phyloP scores from a whole-genome alignment of 2,329 filamentous ascomycete genomes.

The Alternaria longipes region DNA sequence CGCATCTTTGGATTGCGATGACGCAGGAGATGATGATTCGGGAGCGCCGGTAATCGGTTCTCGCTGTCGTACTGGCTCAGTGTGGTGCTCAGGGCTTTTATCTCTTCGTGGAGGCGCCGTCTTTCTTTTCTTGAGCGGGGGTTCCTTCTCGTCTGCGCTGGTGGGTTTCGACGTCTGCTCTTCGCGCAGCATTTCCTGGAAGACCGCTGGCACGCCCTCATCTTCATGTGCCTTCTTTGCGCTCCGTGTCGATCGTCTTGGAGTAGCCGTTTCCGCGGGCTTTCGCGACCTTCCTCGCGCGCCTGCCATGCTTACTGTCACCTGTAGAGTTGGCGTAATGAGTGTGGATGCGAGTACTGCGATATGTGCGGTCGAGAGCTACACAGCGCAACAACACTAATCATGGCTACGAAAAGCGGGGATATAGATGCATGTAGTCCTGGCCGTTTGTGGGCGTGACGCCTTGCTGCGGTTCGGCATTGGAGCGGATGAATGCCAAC shows the following conservation, averaged over 20 bases:
- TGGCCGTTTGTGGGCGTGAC: neutral
- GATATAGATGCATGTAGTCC: neutral
- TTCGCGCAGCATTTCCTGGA: slow-evolving; percentile 58
- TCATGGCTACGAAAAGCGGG: slow-evolving; percentile 1
- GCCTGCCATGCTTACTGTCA: slow-evolving; percentile 37
- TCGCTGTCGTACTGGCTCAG: neutral
- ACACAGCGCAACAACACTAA: neutral
- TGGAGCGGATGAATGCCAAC: neutral
- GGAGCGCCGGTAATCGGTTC: neutral
- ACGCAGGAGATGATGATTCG: slow-evolving; percentile 13
- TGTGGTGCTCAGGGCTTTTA: slow-evolving; percentile 7
- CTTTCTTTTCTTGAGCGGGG: slow-evolving; percentile 52
- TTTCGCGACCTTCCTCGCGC: slow-evolving; percentile 36
- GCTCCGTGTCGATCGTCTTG: slow-evolving; percentile 38
- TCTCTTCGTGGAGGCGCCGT: slow-evolving; percentile 25
- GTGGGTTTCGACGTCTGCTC: slow-evolving; percentile 46
- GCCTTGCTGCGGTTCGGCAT: neutral
- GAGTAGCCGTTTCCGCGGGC: slow-evolving; percentile 20
- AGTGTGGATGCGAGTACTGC: neutral
- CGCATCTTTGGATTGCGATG: slow-evolving; percentile 15
- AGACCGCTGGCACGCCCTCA: slow-evolving; percentile 53
- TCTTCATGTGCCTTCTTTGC: slow-evolving; percentile 31
- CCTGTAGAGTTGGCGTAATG: slow-evolving; percentile 4
- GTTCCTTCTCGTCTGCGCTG: slow-evolving; percentile 40
- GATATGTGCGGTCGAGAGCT: slow-evolving; percentile 4